Evolutionary conservation across 306 rosid genomes (phyloP).

Genomic region (Castanea mollissima): DNA sequence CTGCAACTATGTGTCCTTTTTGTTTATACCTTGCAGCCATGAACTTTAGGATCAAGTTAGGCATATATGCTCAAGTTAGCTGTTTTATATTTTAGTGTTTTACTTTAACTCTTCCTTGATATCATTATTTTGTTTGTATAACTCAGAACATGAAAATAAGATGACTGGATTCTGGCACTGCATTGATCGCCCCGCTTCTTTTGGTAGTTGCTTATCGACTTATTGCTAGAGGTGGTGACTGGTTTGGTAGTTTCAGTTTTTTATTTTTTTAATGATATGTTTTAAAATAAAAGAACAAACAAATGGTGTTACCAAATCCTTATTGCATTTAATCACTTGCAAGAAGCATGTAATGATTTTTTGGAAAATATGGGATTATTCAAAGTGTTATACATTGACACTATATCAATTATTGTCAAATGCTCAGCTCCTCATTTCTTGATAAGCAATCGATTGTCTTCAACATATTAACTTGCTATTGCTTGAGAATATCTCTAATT

Average conservation of each 20-base stretch:
- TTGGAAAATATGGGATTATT: not conserved
- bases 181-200: not conserved
- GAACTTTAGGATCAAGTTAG: not conserved
- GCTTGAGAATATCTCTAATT: not conserved
- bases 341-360: not conserved
- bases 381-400: not conserved
- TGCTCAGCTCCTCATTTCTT: not conserved
- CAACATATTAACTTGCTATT: not conserved
- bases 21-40: not conserved
- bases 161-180: not conserved
- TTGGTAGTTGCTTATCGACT: not conserved
- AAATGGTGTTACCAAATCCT: not conserved
- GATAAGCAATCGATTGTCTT: not conserved
- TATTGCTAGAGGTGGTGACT: not conserved
- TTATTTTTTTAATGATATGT: not conserved
- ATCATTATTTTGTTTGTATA: not conserved
- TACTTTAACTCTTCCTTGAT: not conserved
- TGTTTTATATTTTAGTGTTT: not conserved
- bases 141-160: not conserved
- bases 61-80: not conserved
- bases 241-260: not conserved
- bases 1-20: not conserved
- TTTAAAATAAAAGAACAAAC: not conserved
- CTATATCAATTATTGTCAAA: not conserved
- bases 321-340: not conserved